Conservation (phyloP, 2,329 filamentous ascomycete species). For the Teratosphaeria viscida region DNA sequence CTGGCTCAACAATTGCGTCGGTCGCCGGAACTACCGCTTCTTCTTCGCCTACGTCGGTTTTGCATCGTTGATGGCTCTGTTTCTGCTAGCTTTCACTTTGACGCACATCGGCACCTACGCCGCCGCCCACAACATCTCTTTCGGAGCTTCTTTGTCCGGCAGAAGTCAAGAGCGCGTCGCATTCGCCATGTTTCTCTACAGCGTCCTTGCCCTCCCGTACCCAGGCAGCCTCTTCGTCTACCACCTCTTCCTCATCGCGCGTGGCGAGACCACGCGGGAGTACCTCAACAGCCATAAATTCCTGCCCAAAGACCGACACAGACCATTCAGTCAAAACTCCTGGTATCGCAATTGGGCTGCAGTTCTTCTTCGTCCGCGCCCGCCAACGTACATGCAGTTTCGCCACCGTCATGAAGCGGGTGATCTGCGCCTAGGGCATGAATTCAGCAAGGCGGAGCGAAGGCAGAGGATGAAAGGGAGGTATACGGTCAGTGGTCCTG, state of each 20-base stretch:
- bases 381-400: constrained; percentile 82
- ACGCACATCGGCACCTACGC: constrained; percentile 69
- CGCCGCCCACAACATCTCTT: constrained; percentile 52
- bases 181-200: constrained; percentile 83
- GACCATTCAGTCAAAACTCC: constrained; percentile 72
- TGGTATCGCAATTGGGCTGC: constrained; percentile 68
- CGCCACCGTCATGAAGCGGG: constrained; percentile 66
- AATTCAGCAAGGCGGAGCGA: constrained; percentile 34
- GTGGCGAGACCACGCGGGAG: constrained; percentile 91
- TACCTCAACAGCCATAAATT: constrained; percentile 97
- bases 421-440: constrained; percentile 67
- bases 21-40: constrained; percentile 92
- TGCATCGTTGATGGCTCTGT: constrained; percentile 64
- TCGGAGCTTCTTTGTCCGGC: constrained; percentile 48
- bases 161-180: constrained; percentile 21
- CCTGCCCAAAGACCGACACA: constrained; percentile 77
- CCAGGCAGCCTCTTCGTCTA: constrained; percentile 76
- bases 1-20: constrained; percentile 98
- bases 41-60: constrained; percentile 87
- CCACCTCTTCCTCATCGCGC: constrained; percentile 79
- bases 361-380: constrained; percentile 71
- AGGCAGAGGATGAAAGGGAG: constrained; percentile 43
- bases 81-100: constrained; percentile 67
- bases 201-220: constrained; percentile 63
- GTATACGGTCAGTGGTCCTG: constrained; percentile 12